Evolutionary conservation across 2,329 filamentous ascomycete species (phyloP).

Genomic region (Botrytis fabae): DNA sequence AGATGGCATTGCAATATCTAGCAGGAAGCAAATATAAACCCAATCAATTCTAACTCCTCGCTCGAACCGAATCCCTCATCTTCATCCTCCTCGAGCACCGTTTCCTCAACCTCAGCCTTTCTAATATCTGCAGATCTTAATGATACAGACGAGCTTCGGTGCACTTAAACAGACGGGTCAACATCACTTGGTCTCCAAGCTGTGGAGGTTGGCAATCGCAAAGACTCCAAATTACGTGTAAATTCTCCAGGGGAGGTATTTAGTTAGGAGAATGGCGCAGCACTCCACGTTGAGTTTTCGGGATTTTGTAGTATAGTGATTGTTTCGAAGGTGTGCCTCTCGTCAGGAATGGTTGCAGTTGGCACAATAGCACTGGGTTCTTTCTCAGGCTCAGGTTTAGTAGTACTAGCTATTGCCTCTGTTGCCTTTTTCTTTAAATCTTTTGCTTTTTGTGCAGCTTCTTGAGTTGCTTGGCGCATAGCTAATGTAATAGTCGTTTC

Average conservation of each 20-base stretch:
- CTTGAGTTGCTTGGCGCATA: constrained; percentile 59
- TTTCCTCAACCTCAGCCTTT: constrained; percentile 35
- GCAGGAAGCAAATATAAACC: constrained; percentile 9
- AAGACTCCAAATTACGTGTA: constrained; percentile 28
- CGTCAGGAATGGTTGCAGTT: constrained; percentile 24
- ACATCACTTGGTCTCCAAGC: constrained; percentile 37
- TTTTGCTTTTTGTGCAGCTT: constrained; percentile 65
- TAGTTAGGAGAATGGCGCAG: constrained; percentile 10
- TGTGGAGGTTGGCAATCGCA: constrained; percentile 37
- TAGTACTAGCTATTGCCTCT: constrained; percentile 29
- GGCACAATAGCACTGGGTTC: constrained; percentile 24
- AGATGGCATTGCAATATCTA: constrained; percentile 11
- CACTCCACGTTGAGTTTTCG: constrained; percentile 38
- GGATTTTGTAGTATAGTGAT: constrained; percentile 36
- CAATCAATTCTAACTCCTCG: constrained; percentile 21
- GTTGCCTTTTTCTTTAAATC: constrained; percentile 49
- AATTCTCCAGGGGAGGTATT: constrained; percentile 17
- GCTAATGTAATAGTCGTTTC: constrained; percentile 45
- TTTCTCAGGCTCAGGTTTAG: constrained; percentile 29
- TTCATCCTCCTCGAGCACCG: constrained; percentile 41
- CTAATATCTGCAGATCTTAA: constrained; percentile 35
- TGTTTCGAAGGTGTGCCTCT: constrained; percentile 24
- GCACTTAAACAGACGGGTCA: constrained; percentile 28
- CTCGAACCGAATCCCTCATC: constrained; percentile 27
- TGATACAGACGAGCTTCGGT: constrained; percentile 33